phyloP scores from a whole-genome alignment of 1,139 yeast species.

The Protomyces lactucae-debilis region DNA sequence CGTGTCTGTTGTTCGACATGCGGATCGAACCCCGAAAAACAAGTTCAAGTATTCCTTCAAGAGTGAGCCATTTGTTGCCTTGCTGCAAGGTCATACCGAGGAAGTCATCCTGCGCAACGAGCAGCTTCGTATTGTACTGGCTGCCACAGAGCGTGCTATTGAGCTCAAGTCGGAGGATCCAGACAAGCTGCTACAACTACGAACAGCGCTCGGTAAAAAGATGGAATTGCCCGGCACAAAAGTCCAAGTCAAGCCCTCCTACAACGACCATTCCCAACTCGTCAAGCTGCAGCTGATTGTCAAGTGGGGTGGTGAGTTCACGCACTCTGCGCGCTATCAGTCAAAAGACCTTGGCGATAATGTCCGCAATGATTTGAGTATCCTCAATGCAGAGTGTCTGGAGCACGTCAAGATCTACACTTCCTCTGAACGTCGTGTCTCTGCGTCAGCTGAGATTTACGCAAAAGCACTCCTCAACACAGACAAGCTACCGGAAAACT shows the following conservation, averaged over 20 bases:
- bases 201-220: conserved; percentile 81
- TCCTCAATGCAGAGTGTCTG: conserved; percentile 77
- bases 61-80: conserved; percentile 76
- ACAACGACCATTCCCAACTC: conserved; percentile 60
- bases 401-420: conserved; percentile 82
- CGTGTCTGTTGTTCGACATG: conserved; percentile 90
- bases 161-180: conserved; percentile 74
- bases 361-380: conserved; percentile 81
- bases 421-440: conserved; percentile 87
- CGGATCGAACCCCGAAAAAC: conserved; percentile 98
- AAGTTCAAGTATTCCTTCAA: conserved; percentile 93
- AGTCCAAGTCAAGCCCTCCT: conserved; percentile 86
- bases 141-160: conserved; percentile 77
- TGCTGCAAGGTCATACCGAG: conserved; percentile 89
- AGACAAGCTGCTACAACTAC: conserved; percentile 66
- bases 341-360: conserved; percentile 95
- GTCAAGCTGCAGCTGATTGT: conserved; percentile 93
- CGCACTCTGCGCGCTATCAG: conserved; percentile 94
- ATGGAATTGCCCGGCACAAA: conserved; percentile 92
- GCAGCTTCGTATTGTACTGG: conserved; percentile 77
- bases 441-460: conserved; percentile 85
- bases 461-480: conserved; percentile 75
- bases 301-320: conserved; percentile 99
- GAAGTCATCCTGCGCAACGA: conserved; percentile 90
- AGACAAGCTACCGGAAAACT: conserved; percentile 70